phyloP scores from a whole-genome alignment of 2,329 filamentous ascomycete genomes.

The Conoideocrella luteorostrata region DNA sequence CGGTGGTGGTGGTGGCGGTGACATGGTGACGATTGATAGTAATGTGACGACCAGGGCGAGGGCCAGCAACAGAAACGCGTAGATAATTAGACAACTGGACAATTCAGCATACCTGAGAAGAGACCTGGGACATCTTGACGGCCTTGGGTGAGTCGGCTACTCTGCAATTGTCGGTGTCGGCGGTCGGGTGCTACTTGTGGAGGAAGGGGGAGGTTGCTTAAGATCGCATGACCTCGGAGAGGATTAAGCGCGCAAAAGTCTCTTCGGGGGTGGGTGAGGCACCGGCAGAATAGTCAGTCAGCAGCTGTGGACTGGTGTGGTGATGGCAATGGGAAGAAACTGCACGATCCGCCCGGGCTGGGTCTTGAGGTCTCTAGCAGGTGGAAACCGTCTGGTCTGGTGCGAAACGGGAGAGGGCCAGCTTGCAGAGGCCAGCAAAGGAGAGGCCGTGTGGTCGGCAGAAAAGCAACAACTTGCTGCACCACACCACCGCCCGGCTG shows the following conservation, averaged over 20 bases:
- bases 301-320: constrained; percentile 8
- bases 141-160: constrained; percentile 20
- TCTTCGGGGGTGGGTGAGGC: constrained; percentile 11
- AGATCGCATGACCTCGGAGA: constrained; percentile 33
- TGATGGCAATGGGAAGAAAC: constrained; percentile 15
- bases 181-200: constrained; percentile 24
- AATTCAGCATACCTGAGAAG: constrained; percentile 46
- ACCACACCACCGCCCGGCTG: too few relatives aligned
- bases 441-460: too few relatives aligned
- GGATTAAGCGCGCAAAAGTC: constrained; percentile 14
- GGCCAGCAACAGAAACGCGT: background rate
- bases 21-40: background rate
- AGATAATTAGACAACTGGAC: background rate
- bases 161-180: constrained; percentile 39
- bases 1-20: background rate
- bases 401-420: too few relatives aligned
- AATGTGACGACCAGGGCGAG: background rate
- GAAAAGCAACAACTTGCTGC: too few relatives aligned
- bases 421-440: too few relatives aligned
- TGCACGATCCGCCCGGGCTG: constrained; percentile 11
- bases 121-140: constrained; percentile 53
- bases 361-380: background rate
- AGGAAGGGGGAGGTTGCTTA: constrained; percentile 24
- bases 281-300: constrained; percentile 7
- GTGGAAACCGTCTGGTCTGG: too few relatives aligned